A percentile compares a stretch with the other conserved stretches of the same genome.
Conservation (phyloP, 768 basidiomycete genomes). For the Phylloporus arenicola region DNA sequence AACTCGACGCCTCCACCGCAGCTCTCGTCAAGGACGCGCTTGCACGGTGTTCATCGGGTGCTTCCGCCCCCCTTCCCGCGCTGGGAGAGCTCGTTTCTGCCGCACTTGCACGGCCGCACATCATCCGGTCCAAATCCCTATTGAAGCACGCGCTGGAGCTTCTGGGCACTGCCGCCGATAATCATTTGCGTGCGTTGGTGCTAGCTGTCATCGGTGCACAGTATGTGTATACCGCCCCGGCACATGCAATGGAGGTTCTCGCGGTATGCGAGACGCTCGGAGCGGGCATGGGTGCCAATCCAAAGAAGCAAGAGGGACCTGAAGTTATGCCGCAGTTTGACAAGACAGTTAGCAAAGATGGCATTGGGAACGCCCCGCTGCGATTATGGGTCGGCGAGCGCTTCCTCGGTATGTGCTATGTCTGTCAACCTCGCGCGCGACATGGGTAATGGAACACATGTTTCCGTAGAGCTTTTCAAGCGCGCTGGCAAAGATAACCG, state of each 20-base stretch:
- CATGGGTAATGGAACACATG: not conserved
- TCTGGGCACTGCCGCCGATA: slow-evolving; percentile 57
- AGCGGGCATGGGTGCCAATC: slow-evolving; percentile 54
- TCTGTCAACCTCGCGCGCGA: not conserved
- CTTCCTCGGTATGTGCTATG: slow-evolving; percentile 45
- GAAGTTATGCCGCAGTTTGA: not conserved
- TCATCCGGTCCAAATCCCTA: slow-evolving; percentile 33
- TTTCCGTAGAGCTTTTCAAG: slow-evolving; percentile 48
- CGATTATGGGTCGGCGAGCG: slow-evolving; percentile 72
- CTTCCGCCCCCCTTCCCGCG: slow-evolving; percentile 17
- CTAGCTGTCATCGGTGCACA: slow-evolving; percentile 65
- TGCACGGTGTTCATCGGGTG: slow-evolving; percentile 18
- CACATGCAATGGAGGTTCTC: slow-evolving; percentile 65
- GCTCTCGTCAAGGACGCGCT: slow-evolving; percentile 25
- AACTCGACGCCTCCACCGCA: slow-evolving; percentile 14
- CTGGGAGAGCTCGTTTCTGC: slow-evolving; percentile 16
- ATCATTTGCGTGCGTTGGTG: slow-evolving; percentile 66
- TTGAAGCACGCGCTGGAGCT: slow-evolving; percentile 57
- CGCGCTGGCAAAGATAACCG: slow-evolving; percentile 48
- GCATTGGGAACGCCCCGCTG: slow-evolving; percentile 57
- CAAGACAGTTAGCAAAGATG: slow-evolving; percentile 21
- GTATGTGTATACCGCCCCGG: slow-evolving; percentile 63
- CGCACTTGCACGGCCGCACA: slow-evolving; percentile 19
- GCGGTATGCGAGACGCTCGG: slow-evolving; percentile 65
- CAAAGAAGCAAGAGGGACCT: slow-evolving; percentile 12